phyloP scores from a whole-genome alignment of 805 yeast species.

The Starmerella bombicola region DNA sequence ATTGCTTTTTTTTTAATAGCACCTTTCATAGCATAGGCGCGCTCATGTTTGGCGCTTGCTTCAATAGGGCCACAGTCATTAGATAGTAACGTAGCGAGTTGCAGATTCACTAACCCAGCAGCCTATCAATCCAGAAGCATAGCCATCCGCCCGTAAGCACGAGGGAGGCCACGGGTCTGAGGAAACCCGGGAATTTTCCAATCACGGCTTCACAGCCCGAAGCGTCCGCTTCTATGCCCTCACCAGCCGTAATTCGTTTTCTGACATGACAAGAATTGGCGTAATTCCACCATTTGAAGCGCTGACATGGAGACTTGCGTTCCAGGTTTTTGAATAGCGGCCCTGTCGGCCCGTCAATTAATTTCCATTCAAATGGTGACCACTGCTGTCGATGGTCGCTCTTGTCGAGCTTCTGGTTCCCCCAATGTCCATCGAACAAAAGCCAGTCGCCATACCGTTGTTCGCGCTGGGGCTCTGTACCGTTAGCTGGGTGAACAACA shows the following conservation, averaged over 20 bases:
- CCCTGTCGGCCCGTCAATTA: conserved; percentile 87
- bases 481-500: conserved; percentile 32
- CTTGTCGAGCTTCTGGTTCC: conserved; percentile 56
- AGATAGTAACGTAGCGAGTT: too few species aligned
- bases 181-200: conserved; percentile 12
- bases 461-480: conserved; percentile 42
- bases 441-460: conserved; percentile 59
- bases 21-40: too few species aligned
- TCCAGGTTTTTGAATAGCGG: conserved; percentile 68
- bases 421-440: conserved; percentile 77
- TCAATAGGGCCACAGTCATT: too few species aligned
- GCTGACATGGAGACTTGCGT: conserved; percentile 63
- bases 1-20: too few species aligned
- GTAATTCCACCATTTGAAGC: conserved; percentile 87
- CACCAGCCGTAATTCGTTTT: conserved; percentile 61
- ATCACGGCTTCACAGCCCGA: conserved; percentile 17
- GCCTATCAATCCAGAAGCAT: conserved; percentile 53
- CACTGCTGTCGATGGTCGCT: conserved; percentile 70
- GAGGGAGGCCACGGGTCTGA: conserved; percentile 10
- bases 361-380: conserved; percentile 81
- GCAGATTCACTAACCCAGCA: conserved; percentile 20
- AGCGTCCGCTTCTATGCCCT: conserved; percentile 52
- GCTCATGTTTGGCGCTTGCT: too few species aligned
- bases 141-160: conserved; percentile 33
- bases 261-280: conserved; percentile 73